Evolutionary conservation across 345 rosid genomes (phyloP).

Genomic region (Cardiospermum halicacabum): DNA sequence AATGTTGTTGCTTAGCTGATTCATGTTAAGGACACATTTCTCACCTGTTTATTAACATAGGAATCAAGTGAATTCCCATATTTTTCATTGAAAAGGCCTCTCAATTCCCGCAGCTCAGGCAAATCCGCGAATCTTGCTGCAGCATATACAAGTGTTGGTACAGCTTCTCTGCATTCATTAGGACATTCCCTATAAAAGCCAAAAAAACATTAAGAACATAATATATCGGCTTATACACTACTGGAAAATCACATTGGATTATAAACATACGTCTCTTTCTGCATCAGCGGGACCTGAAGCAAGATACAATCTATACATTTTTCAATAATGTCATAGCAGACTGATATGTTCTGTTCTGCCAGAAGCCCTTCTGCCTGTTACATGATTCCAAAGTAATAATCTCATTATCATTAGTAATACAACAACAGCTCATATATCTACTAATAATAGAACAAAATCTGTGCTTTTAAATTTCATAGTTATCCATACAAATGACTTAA

Average conservation of each 20-base stretch:
- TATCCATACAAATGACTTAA: neutral
- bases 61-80: conserved; percentile 52
- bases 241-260: too few species aligned
- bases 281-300: conserved; percentile 47
- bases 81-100: conserved; percentile 50
- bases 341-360: conserved; percentile 52
- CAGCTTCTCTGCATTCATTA: conserved; percentile 72
- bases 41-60: conserved; percentile 58
- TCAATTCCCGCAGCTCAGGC: conserved; percentile 73
- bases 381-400: conserved; percentile 10
- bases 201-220: neutral
- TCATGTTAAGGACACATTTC: neutral
- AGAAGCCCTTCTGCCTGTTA: conserved; percentile 75
- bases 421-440: neutral
- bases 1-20: neutral
- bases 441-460: conserved; percentile 1
- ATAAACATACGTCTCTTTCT: conserved; percentile 62
- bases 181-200: conserved; percentile 68
- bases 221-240: too few species aligned
- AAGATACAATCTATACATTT: conserved; percentile 45
- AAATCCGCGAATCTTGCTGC: conserved; percentile 85
- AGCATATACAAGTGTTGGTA: conserved; percentile 65
- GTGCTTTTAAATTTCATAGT: neutral
- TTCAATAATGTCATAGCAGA: conserved; percentile 52
- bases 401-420: too few species aligned